Evolutionary conservation across 345 rosid genomes (phyloP), one percentile per base, ranked within the genome.

Genomic region (Rhodomyrtus tomentosa): DNA sequence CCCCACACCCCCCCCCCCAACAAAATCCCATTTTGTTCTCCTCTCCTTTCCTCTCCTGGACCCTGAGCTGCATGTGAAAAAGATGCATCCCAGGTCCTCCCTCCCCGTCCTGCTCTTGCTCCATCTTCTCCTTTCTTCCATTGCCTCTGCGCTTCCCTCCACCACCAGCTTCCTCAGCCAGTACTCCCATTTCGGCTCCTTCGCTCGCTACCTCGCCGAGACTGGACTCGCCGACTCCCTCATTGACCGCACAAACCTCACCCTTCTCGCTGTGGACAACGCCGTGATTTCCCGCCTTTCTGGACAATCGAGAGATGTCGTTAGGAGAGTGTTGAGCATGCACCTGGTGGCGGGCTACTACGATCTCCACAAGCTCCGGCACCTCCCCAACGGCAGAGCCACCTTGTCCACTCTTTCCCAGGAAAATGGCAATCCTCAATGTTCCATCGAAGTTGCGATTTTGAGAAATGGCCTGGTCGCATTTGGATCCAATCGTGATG

Each of bases 241-340:
- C 25, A 12, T 32, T 40, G 80, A 16, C 22, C 80, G 38, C n/a
- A 21, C 38, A 10, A 81, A 55, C 51, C 81, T 81, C 58, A 85
- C 86, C 6, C 40, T 85, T n/a, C 86, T 85, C 52, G 86, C 86
- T 1, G 80, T 85, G 80, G 86, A 81, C n/a, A 68, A 85, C 84
- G 45, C 51, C 7, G 85, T 20, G 50, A 76, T 84, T 80, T 76
- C 86, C 36, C 38, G 52, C 32, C 36, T 85, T 38, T 50, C 80
- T 74, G 25, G 24, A 13, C 81, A 21, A 8, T 51, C 86, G 5
- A 13, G 54, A 14, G 45, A 48, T 24, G 83, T 54, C 38, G 72
- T 85, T 25, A 40, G 82, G 80, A 24, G 80, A 72, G 48, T 85
- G 49, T 81, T 85, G 83, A 59, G 86, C 55, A 24, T 25, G 49